Percentiles rank a stretch among this genome's conserved stretches.
These are phyloP conservation scores for Platismatia glauca DNA, from an alignment of 495 filamentous ascomycete species.

Conservation along the genomic window DNA sequence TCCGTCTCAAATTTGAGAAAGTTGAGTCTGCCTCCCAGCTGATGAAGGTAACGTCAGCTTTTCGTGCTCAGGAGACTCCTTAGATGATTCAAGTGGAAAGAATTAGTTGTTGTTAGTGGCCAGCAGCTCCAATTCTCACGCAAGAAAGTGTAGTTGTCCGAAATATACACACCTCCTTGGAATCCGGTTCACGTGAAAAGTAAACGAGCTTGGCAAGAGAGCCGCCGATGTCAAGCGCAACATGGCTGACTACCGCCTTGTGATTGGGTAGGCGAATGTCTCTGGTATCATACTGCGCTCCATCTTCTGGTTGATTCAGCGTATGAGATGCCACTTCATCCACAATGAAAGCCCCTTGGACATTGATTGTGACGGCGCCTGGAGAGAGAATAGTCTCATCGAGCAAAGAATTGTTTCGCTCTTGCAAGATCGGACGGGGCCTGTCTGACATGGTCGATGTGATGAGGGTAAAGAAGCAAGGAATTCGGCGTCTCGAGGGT, in stretches of 20 bases:
- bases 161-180: constrained; percentile 41
- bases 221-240: constrained; percentile 95
- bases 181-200: constrained; percentile 78
- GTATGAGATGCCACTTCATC: constrained; percentile 52
- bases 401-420: constrained; percentile 43
- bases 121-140: not conserved
- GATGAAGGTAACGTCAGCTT: not conserved
- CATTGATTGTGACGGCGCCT: constrained; percentile 84
- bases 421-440: constrained; percentile 1
- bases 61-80: not conserved
- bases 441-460: not conserved
- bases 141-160: not conserved
- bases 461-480: not conserved
- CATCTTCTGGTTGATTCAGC: constrained; percentile 45
- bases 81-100: not conserved
- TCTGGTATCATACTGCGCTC: constrained; percentile 66
- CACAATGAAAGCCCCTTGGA: constrained; percentile 90
- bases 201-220: constrained; percentile 94
- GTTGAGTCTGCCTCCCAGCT: constrained; percentile 77
- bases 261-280: constrained; percentile 96
- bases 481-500: not conserved
- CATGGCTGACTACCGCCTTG: constrained; percentile 85
- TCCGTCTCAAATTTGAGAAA: constrained; percentile 95
- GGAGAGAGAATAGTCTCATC: constrained; percentile 75
- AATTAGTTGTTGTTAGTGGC: not conserved